phyloP scores from a whole-genome alignment of 2,329 filamentous ascomycete species.

The Emergomyces orientalis region DNA sequence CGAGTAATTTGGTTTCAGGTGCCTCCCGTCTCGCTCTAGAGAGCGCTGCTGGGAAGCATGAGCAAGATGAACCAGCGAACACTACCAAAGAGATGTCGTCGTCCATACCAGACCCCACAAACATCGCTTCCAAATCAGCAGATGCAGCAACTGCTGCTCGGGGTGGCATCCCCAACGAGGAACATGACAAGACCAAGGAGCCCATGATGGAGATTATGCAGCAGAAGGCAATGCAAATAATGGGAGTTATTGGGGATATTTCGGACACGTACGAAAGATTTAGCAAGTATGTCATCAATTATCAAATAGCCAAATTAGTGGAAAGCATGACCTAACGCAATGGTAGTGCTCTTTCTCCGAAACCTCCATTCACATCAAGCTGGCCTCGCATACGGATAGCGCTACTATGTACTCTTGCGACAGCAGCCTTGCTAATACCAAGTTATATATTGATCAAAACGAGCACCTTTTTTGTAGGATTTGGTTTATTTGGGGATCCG shows the following conservation, averaged over 20 bases:
- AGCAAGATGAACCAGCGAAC: not conserved
- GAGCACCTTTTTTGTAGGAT: not conserved
- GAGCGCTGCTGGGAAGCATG: not conserved
- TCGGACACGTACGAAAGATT: not conserved
- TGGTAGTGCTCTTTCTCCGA: not conserved
- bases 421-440: not conserved
- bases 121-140: not conserved
- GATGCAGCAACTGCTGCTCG: not conserved
- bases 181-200: conserved; percentile 1
- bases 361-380: not conserved
- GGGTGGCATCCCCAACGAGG: not conserved
- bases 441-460: not conserved
- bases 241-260: not conserved
- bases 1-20: conserved; percentile 1
- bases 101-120: not conserved
- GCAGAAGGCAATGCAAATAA: not conserved
- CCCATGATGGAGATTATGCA: not conserved
- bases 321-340: not conserved
- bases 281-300: not conserved
- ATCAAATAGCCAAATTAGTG: not conserved
- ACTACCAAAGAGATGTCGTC: not conserved
- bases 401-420: not conserved
- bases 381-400: conserved; percentile 1
- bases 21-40: not conserved
- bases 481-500: not conserved